Base-by-base conservation (phyloP, 805 yeast species). In the Starmerella asiatica region DNA sequence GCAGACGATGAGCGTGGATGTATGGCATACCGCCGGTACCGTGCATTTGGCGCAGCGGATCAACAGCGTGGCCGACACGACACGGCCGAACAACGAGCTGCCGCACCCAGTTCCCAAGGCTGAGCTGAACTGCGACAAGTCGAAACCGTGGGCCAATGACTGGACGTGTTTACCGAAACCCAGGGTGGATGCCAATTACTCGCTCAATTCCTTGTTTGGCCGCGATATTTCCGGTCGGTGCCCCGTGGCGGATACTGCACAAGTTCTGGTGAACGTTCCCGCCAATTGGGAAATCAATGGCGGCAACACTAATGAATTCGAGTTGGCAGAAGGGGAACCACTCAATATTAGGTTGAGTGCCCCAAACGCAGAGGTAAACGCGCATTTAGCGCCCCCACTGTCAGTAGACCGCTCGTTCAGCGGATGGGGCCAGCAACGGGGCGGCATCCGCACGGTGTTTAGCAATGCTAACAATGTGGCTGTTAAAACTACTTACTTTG, bases 1-100 rank as follows among this genome's bases (percentile, higher is more conserved):
- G 97, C 94, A 86, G 48, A 74, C 86, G 30, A 78, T 91, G 84
- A 71, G 95, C 2, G 73, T 91, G 34, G 97, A 88, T 56, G 67
- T 88, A 20, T 60, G 61, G 15, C 75, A 84, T 0, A 61, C 60
- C 11, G 61, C 57, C 19, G 60, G 45, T 3, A 42, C 50, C 73
- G 62, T 42, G 7, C 35, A 37, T 17, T 39, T 68, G 20, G 86
- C 82, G 48, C 45, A 45, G 32, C 62, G 71, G 20, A 74, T 88
- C 18, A 78, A 79, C 48, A 68, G 77, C 38, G 84, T 85, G 3
- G 62, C 82, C 21, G 80, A 86, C 55, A 70, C 81, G 17, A 76
- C 75, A 21, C 71, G 78, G 44, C 80, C n/a, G 71, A 79, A 29
- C 73, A 81, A 58, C 23, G 73, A 71, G 40, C 77, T 86, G 42